Evolutionary conservation across 2,329 filamentous ascomycete genomes (phyloP).

Genomic region (Rutstroemia sp.): DNA sequence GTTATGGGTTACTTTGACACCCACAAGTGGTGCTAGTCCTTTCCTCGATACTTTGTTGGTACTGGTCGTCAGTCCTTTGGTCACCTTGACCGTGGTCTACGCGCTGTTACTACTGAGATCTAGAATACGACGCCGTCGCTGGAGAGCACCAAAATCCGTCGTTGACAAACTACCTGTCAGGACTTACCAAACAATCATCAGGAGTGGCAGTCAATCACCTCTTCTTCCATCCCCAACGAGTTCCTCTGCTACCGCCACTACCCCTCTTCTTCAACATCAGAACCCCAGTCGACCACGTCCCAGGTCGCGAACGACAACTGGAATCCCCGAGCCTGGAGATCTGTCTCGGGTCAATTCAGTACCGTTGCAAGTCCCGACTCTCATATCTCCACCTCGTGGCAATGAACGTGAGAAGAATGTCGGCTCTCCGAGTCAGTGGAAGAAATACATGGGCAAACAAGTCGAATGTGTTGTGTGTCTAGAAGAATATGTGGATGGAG

Average conservation of each 20-base stretch:
- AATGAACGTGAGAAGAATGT: slow-evolving; percentile 41
- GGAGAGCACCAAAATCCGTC: slow-evolving; percentile 95
- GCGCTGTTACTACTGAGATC: slow-evolving; percentile 80
- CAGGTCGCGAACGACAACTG: slow-evolving; percentile 58
- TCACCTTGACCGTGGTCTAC: slow-evolving; percentile 90
- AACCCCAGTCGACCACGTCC: slow-evolving; percentile 46
- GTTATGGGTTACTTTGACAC: slow-evolving; percentile 93
- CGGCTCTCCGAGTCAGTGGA: slow-evolving; percentile 48
- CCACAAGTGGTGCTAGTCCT: slow-evolving; percentile 79
- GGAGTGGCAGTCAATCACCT: slow-evolving; percentile 49
- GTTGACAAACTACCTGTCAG: slow-evolving; percentile 91
- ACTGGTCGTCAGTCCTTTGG: slow-evolving; percentile 85
- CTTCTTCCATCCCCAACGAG: slow-evolving; percentile 56
- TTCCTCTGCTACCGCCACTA: slow-evolving; percentile 67
- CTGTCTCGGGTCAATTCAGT: slow-evolving; percentile 37
- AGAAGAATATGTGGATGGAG: slow-evolving; percentile 91
- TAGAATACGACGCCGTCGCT: slow-evolving; percentile 79
- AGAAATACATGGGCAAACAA: slow-evolving; percentile 58
- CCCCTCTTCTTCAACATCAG: slow-evolving; percentile 63
- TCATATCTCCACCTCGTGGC: slow-evolving; percentile 13
- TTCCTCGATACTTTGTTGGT: slow-evolving; percentile 97
- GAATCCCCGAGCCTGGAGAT: slow-evolving; percentile 45
- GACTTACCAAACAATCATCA: slow-evolving; percentile 81
- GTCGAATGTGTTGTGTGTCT: slow-evolving; percentile 94
- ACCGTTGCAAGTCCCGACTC: slow-evolving; percentile 21